Percentiles rank a stretch among this genome's conserved stretches.
Conservation (phyloP, 345 rosid genomes). For the Eucalyptus erythrocorys region DNA sequence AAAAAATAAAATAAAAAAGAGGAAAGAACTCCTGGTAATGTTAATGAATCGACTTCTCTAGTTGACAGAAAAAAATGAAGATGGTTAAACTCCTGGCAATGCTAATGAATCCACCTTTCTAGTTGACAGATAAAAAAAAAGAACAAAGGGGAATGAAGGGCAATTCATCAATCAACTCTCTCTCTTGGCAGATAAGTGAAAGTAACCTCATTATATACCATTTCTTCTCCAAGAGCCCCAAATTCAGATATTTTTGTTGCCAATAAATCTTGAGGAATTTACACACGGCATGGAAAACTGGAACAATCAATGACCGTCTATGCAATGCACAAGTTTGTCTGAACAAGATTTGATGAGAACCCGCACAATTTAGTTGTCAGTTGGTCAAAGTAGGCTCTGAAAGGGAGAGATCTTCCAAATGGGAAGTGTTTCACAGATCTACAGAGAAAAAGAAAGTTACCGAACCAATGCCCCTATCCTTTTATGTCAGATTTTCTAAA, state of each 20-base stretch:
- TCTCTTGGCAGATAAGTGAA: not conserved
- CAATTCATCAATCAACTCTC: not conserved
- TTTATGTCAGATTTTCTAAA: not conserved
- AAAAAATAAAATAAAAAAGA: not conserved
- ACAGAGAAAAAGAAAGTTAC: not conserved
- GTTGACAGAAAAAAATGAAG: not conserved
- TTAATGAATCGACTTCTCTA: not conserved
- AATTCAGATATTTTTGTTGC: not conserved
- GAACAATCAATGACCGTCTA: not conserved
- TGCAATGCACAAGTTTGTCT: not conserved
- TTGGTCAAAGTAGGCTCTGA: not conserved
- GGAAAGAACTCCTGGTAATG: not conserved
- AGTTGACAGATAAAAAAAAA: not conserved
- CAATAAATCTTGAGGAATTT: not conserved
- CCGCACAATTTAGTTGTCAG: not conserved
- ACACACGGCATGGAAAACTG: not conserved
- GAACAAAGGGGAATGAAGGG: not conserved
- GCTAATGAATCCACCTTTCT: not conserved
- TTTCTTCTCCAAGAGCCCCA: not conserved
- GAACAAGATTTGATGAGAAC: not conserved
- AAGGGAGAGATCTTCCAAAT: not conserved
- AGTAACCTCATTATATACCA: not conserved
- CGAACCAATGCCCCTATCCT: not conserved
- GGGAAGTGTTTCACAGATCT: not conserved
- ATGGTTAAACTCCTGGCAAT: not conserved